Conservation (phyloP, 2,329 filamentous ascomycete genomes). For the Hymenotorrendiella dingleyae region DNA sequence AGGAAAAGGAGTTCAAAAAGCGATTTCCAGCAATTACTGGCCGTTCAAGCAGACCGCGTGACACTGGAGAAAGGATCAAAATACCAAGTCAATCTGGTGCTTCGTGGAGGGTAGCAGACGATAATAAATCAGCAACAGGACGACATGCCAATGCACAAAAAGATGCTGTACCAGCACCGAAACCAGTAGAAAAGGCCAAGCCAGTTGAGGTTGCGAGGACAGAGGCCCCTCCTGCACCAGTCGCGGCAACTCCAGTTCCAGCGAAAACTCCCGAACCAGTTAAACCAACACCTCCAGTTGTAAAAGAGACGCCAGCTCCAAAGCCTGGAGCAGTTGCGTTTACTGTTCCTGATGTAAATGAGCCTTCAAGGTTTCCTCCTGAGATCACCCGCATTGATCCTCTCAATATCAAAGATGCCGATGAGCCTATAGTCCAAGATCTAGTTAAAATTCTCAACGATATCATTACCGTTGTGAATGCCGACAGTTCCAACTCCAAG, state of each 20-base stretch:
- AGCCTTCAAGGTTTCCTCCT: slow-evolving; percentile 58
- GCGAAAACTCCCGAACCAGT: slow-evolving; percentile 21
- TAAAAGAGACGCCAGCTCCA: slow-evolving; percentile 3
- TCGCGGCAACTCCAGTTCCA: slow-evolving; percentile 12
- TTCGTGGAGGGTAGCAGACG: slow-evolving; percentile 69
- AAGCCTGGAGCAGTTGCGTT: slow-evolving; percentile 13
- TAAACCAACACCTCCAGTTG: slow-evolving; percentile 15
- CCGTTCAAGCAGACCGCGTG: slow-evolving; percentile 32
- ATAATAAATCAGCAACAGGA: slow-evolving; percentile 43
- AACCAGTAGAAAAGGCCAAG: slow-evolving; percentile 28
- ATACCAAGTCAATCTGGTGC: slow-evolving; percentile 83
- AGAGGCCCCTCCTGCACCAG: slow-evolving; percentile 20
- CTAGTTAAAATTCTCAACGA: slow-evolving; percentile 94
- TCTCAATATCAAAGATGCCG: slow-evolving; percentile 66
- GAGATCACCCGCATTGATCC: slow-evolving; percentile 67
- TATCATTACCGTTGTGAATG: slow-evolving; percentile 88
- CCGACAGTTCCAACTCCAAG: slow-evolving; percentile 70
- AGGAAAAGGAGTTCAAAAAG: slow-evolving; percentile 88
- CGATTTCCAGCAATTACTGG: slow-evolving; percentile 58
- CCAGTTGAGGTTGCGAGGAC: slow-evolving; percentile 33
- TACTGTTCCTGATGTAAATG: slow-evolving; percentile 56
- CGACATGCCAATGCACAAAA: slow-evolving; percentile 55
- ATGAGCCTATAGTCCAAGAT: slow-evolving; percentile 85
- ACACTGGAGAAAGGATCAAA: slow-evolving; percentile 65
- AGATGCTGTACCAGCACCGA: slow-evolving; percentile 22